Evolutionary conservation across 169 alveolate genomes (phyloP), one percentile per base, ranked within the genome.

Genomic region (Plasmodium blacklocki): DNA sequence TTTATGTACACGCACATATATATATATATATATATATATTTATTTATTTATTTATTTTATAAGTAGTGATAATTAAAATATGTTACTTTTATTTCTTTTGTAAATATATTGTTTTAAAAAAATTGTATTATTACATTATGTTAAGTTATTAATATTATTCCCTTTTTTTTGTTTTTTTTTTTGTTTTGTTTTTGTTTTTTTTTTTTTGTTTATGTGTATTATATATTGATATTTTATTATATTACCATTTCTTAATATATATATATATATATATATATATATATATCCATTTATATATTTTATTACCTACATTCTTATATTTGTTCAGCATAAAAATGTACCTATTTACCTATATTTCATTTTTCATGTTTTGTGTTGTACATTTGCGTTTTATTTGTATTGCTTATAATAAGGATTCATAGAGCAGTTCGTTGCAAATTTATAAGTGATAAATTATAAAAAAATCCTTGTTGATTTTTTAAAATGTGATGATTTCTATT

Each of bases 341-440:
- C 15, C 32, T 7, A 3, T 66, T 62, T 62, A 8, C 21, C 5
- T 66, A 12, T 32, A 23, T 66, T 29, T 66, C 8, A n/a, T 32
- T 23, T 66, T 14, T 66, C 52, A 9, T 23, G 7, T 26, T 19
- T 15, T 29, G 59, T 23, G 23, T 1, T 9, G 1, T 39, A 39
- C 11, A 39, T 39, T 39, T 9, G 32, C 12, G 66, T 49, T 71
- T 12, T 56, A 32, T 43, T 52, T 26, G 83, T 68, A 59, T 68
- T 83, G 83, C 85, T 19, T 68, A 19, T 62, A 67, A 58, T 83
- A 83, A 71, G 83, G 91, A 67, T 62, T 32, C 62, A 43, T 50
- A 64, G 29, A 70, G 85, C 83, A 83, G 45, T 43, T 60, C 91
- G 71, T 83, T 83, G 91, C 91, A 83, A 83, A 83, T 83, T 83